Evolutionary conservation across 192 early-diverging fungal genomes (phyloP), one percentile per base, ranked within the genome.

Genomic region (Podochytrium sp.): DNA sequence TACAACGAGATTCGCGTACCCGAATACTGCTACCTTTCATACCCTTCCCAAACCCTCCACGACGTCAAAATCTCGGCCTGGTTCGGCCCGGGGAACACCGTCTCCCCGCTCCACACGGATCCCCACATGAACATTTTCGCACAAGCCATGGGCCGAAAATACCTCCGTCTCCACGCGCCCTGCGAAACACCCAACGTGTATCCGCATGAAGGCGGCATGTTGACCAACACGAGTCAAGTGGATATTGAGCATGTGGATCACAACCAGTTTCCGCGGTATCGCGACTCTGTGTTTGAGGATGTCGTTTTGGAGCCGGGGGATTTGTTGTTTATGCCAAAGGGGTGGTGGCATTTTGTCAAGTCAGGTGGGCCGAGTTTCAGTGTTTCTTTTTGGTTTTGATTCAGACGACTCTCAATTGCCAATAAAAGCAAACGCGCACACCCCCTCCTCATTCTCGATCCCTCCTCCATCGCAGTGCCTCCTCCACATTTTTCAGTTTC

Each of bases 331-430:
- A 94, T 97, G 56, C 95, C 95, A 69, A 62, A 74, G 34, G 84
- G 85, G 3, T 96, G 93, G 92, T 97, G 95, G 95, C 95, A 97
- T 74, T 93, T 91, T 75, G 91, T 97, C 34, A 81, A 85, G 59
- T 90, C 92, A 10, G 76, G 93, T 34, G 86, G 81, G 7, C 81
- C 78, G 2, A 95, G 94, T 67, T 91, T 92, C 51, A 95, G 93
- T 74, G 85, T 97, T 7, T 94, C 92, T 73, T 92, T 94, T 72
- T 97, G 95, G 95, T 97, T 95, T 73, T 94, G 78, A 79, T 50
- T 69, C 14, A n/a, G n/a, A 27, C 56, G 56, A 49, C n/a, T n/a
- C n/a, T n/a, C n/a, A n/a, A n/a, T n/a, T n/a, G n/a, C n/a, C n/a
- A n/a, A n/a, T n/a, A n/a, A n/a, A n/a, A n/a, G n/a, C n/a, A n/a